These are phyloP conservation scores for Neofusicoccum sp. DNA, from an alignment of 2,329 filamentous ascomycete genomes.

Conservation along the genomic window DNA sequence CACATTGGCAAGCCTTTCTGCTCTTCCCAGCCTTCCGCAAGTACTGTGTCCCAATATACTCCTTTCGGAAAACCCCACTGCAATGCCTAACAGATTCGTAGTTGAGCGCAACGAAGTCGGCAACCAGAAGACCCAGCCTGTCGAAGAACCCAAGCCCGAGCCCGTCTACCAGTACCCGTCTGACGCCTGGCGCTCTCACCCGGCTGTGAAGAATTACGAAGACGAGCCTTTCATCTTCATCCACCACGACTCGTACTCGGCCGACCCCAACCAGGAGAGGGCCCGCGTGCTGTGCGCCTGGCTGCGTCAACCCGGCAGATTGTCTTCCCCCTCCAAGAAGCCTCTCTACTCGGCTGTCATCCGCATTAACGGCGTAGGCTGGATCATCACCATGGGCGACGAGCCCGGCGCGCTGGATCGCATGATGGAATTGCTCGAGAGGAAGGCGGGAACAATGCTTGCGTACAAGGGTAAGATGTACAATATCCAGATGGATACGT, in stretches of 20 bases:
- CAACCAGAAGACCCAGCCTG: not conserved
- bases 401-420: not conserved
- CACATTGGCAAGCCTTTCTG: no score
- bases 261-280: not conserved
- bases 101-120: not conserved
- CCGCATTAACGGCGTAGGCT: not conserved
- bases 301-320: not conserved
- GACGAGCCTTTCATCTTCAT: slow-evolving; percentile 5
- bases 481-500: not conserved
- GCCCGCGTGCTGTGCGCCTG: not conserved
- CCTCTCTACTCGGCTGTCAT: not conserved
- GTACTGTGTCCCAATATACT: no score
- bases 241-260: not conserved
- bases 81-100: not conserved
- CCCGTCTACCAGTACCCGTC: not conserved
- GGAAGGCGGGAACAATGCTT: not conserved
- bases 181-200: not conserved
- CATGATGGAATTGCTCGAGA: not conserved
- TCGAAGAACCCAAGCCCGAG: not conserved
- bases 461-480: not conserved
- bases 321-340: not conserved
- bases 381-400: not conserved
- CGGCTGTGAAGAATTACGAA: not conserved
- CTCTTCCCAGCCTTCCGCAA: not conserved
- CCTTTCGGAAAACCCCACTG: not conserved